Conservation (phyloP, 345 rosid species). For the Reutealis trisperma region DNA sequence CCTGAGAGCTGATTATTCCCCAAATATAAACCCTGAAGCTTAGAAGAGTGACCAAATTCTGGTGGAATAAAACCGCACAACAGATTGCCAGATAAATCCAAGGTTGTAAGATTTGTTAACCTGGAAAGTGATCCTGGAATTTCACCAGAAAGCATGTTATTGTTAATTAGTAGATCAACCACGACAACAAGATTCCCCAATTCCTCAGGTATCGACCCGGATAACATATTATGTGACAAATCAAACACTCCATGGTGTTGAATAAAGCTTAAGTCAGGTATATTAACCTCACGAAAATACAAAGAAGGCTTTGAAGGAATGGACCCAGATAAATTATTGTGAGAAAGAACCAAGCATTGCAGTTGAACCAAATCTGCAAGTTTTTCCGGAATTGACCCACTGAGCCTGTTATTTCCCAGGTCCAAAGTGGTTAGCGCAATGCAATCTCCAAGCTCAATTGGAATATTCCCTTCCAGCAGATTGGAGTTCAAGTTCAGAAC, state of each 20-base stretch:
- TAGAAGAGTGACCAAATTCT: constrained; percentile 55
- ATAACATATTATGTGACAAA: constrained; percentile 51
- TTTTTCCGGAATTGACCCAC: constrained; percentile 64
- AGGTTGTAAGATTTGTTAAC: constrained; percentile 60
- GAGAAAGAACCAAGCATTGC: constrained; percentile 82
- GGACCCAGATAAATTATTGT: constrained; percentile 68
- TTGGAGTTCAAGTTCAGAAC: constrained; percentile 75
- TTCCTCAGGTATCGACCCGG: constrained; percentile 71
- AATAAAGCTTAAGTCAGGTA: constrained; percentile 75
- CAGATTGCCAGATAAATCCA: constrained; percentile 74
- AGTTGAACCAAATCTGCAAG: constrained; percentile 63
- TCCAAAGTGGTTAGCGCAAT: constrained; percentile 68
- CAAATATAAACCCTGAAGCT: constrained; percentile 81
- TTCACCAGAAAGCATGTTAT: constrained; percentile 69
- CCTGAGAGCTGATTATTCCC: constrained; percentile 74
- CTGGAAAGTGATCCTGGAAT: constrained; percentile 73
- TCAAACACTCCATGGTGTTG: constrained; percentile 79
- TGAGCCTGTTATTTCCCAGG: constrained; percentile 70
- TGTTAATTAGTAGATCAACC: constrained; percentile 61
- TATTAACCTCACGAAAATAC: constrained; percentile 60
- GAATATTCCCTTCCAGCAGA: constrained; percentile 62
- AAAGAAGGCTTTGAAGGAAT: constrained; percentile 62
- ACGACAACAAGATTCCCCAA: constrained; percentile 69
- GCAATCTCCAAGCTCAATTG: constrained; percentile 68
- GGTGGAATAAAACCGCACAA: constrained; percentile 66